Base-by-base conservation (phyloP, 345 rosid genomes). In the Aquilaria sinensis region DNA sequence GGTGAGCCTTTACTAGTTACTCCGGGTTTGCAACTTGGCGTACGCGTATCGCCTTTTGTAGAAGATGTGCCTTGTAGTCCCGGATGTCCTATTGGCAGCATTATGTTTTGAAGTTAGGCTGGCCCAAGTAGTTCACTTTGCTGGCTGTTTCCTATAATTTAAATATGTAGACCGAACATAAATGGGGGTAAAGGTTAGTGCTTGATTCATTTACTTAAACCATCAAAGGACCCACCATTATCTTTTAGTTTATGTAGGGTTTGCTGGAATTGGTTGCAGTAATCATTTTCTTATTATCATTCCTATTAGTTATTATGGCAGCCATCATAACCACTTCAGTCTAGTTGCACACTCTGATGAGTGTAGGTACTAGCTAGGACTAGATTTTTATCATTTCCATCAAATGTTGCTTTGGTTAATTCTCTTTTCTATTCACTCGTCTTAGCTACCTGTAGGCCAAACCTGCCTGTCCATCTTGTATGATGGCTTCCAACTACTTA, bases 1-100 rank as follows among this genome's bases (percentile, higher is more conserved):
- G 85, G 68, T 78, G 73, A 76, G 57, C 59, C 72, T 60, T 73
- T 62, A 66, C 45, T 58, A 55, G 53, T 48, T 43, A 50, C 56
- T 59, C 57, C 54, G 68, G 62, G 29, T 31, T 8, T 65, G 55
- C 67, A 53, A 57, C 65, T 58, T 74, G 66, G 59, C 67, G 57
- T 53, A 12, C 46, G 59, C 67, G 57, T 53, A 12, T 50, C 53
- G 57, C 49, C 43, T 55, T 61, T 67, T 56, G 56, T 16, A 16
- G 45, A 66, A 70, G 59, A 65, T 56, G 69, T 68, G 71, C 60
- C 57, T 74, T 66, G 66, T 62, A 52, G 60, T 74, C 69, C 51
- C 56, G 16, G 51, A 55, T 69, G 61, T 73, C 57, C 34, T 65
- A 56, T 53, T 62, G 53, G 48, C 37, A 37, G 4, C 43, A 37